A percentile compares a stretch with the other conserved stretches of the same genome.
Evolutionary conservation across 495 filamentous ascomycete species (phyloP).

Genomic region (Astrothelium subdiscretum): DNA sequence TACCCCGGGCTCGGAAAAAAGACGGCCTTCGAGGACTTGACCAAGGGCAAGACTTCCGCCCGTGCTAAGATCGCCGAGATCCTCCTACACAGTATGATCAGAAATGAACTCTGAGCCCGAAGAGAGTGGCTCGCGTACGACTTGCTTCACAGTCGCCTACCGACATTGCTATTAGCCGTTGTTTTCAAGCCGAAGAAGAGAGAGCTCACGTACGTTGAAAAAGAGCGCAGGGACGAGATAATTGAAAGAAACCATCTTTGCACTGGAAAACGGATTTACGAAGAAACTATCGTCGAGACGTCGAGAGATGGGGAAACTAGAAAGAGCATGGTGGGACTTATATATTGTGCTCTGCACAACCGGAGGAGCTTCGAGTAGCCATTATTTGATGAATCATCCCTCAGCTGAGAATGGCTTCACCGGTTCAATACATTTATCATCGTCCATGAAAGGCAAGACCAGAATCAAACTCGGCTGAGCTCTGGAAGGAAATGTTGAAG

Average conservation of each 20-base stretch:
- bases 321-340: not conserved
- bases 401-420: not conserved
- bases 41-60: slow-evolving; percentile 7
- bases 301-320: not conserved
- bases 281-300: not conserved
- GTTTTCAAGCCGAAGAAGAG: not conserved
- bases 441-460: not conserved
- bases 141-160: not conserved
- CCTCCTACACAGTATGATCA: not conserved
- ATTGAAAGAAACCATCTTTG: slow-evolving; percentile 5
- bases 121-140: not conserved
- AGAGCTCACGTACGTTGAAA: slow-evolving; percentile 6
- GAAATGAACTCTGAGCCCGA: not conserved
- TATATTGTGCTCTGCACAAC: too few species aligned
- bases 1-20: slow-evolving; percentile 8
- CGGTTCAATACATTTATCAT: not conserved
- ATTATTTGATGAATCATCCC: too few species aligned
- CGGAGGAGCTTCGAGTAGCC: too few species aligned
- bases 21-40: slow-evolving; percentile 3
- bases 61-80: slow-evolving; percentile 6
- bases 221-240: slow-evolving; percentile 10
- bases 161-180: not conserved
- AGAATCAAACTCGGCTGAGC: not conserved
- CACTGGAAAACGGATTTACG: too few species aligned
- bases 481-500: not conserved